A percentile compares a stretch with the other conserved stretches of the same genome.
Conservation (phyloP, 129 eudicot species). For the Arctium minus region DNA sequence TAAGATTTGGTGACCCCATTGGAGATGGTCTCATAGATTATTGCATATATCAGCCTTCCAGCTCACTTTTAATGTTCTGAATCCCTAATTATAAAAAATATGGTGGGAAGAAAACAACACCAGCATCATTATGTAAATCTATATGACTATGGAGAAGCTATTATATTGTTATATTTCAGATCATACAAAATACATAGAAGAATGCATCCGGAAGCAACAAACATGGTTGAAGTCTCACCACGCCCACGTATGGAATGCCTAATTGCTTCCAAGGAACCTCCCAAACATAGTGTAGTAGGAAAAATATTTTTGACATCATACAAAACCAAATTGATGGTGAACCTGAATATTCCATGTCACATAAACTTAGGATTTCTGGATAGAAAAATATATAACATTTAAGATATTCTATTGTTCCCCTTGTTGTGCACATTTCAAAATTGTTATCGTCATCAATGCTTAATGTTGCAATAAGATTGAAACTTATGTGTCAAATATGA, state of each 20-base stretch:
- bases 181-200: not conserved
- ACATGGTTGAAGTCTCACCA: slow-evolving; percentile 53
- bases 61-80: not conserved
- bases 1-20: not conserved
- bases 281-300: slow-evolving; percentile 83
- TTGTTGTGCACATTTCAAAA: not conserved
- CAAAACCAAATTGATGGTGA: slow-evolving; percentile 16
- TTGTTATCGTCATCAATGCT: not conserved
- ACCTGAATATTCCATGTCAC: not conserved
- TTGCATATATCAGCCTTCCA: not conserved
- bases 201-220: not conserved
- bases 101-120: not conserved
- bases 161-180: too few species aligned
- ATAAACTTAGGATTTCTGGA: not conserved
- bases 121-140: not conserved
- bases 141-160: too few species aligned
- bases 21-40: not conserved
- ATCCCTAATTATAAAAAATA: not conserved
- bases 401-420: not conserved
- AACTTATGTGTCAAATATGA: not conserved
- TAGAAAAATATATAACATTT: not conserved
- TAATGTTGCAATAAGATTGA: not conserved
- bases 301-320: slow-evolving; percentile 90
- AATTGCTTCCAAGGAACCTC: slow-evolving; percentile 82
- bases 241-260: slow-evolving; percentile 74